Evolutionary conservation across 1,284 basidiomycete species (phyloP), one percentile per base, ranked within the genome.

Genomic region (Mycosarcoma maydis): DNA sequence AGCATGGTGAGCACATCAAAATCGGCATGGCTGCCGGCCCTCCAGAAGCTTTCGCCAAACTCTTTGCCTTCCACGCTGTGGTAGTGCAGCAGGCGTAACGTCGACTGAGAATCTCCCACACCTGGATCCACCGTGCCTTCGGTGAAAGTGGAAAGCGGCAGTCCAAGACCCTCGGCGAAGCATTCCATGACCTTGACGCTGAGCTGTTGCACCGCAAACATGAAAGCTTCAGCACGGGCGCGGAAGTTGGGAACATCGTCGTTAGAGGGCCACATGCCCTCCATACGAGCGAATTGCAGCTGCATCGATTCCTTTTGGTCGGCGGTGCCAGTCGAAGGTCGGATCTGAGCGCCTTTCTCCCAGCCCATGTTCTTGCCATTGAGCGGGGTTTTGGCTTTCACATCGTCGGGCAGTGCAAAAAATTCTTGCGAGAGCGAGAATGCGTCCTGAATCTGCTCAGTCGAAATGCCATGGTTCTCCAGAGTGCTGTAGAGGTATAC

Each of bases 11-110:
- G 83, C 0, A 86, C 86, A 3, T 85, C 84, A 53, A 87, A 88
- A 73, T 89, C 88, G 3, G 86, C 86, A 68, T 89, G 87, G 1
- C 85, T 85, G 13, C 84, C 85, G 43, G 88, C 87, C 24, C 87
- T 80, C 6, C 85, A 82, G 26, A 86, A 77, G 27, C 84, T 80
- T 33, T 38, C 32, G 23, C 65, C 68, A 19, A 73, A 60, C 20
- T 85, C 83, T 5, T 83, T 80, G 42, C 83, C 78, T 42, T 56
- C 38, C 13, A 49, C 45, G 52, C 61, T 85, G 6, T 87, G 87
- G 76, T 88, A 88, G 68, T 87, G 87, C 30, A 88, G 76, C 45
- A 89, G 76, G 24, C 87, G 83, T 22, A 88, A 82, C 54, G 88
- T 87, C 71, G 88, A 88, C 71, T 88, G 85, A 0, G 83, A 83